Evolutionary conservation across 2,329 filamentous ascomycete species (phyloP), one percentile per base, ranked within the genome.

Genomic region (Colletotrichum liriopes): DNA sequence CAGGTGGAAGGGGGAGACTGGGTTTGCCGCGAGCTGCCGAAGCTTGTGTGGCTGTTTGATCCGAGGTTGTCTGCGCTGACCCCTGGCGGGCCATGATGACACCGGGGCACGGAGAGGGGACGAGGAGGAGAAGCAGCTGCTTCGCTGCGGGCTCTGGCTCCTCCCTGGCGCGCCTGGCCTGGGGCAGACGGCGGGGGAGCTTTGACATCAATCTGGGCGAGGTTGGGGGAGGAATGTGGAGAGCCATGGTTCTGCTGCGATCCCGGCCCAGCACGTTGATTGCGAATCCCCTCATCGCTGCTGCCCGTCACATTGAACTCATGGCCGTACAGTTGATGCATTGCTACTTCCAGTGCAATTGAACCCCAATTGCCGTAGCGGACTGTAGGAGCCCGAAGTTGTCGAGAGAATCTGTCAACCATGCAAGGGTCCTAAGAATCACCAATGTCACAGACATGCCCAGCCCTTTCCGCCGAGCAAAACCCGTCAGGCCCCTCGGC

Each of bases 21-120:
- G 67, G 45, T 67, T 64, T 72, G 62, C 73, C 73, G 73, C 64
- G 61, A 56, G 61, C 72, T 74, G 73, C 73, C 73, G 71, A 71
- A 67, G 54, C 67, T 71, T 51, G 63, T 67, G 73, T 66, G 71
- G 66, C 71, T 67, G 58, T 66, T 68, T 74, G 73, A 72, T 74
- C 73, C 73, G 71, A 74, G 73, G 73, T 74, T 74, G 73, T 65
- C 41, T 73, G 71, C 71, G 69, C 69, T 55, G 69, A 69, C 65
- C 69, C 69, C 59, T 72, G 69, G 69, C 58, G n/a, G 58, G 68
- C 65, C 59, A 69, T 64, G 69, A 72, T 72, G 43, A 47, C 65
- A 63, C 32, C 61, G 26, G 37, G 32, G 54, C 54, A 16, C 52
- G 18, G 26, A 52, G 49, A 52, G 49, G 49, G 51, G 51, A 54